A percentile compares a stretch with the other conserved stretches of the same genome.
Conservation (phyloP, 495 filamentous ascomycete genomes). For the Parathielavia appendiculata region DNA sequence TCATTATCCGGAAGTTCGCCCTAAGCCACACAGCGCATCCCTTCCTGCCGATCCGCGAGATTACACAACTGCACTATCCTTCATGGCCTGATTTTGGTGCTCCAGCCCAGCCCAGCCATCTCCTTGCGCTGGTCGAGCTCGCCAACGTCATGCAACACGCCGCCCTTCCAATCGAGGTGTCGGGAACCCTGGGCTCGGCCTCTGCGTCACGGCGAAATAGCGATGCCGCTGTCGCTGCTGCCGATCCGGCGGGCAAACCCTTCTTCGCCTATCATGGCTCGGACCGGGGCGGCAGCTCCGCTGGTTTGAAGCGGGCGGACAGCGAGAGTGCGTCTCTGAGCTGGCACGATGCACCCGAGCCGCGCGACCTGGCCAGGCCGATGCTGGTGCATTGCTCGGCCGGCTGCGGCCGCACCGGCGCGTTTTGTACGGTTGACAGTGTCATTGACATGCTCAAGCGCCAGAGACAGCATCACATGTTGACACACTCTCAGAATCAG, state of each 20-base stretch:
- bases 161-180: conserved; percentile 36
- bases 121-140: conserved; percentile 81
- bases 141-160: conserved; percentile 59
- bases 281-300: background rate
- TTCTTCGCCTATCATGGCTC: conserved; percentile 6
- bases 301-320: conserved; percentile 11
- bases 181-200: conserved; percentile 36
- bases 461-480: conserved; percentile 46
- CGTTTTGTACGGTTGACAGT: conserved; percentile 93
- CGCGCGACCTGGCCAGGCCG: conserved; percentile 52
- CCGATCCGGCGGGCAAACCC: background rate
- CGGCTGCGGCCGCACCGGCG: conserved; percentile 90
- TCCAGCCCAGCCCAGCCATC: conserved; percentile 79
- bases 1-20: conserved; percentile 82
- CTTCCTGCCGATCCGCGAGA: conserved; percentile 82
- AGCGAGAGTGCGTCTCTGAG: conserved; percentile 23
- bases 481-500: background rate
- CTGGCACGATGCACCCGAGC: conserved; percentile 51
- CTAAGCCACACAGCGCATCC: conserved; percentile 71
- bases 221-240: background rate
- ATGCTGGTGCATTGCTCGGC: conserved; percentile 93
- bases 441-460: conserved; percentile 90
- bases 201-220: conserved; percentile 13
- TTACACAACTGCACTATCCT: conserved; percentile 91
- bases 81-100: conserved; percentile 96